Evolutionary conservation across 768 basidiomycete species (phyloP).

Genomic region (Neoboletus brunneissimus): DNA sequence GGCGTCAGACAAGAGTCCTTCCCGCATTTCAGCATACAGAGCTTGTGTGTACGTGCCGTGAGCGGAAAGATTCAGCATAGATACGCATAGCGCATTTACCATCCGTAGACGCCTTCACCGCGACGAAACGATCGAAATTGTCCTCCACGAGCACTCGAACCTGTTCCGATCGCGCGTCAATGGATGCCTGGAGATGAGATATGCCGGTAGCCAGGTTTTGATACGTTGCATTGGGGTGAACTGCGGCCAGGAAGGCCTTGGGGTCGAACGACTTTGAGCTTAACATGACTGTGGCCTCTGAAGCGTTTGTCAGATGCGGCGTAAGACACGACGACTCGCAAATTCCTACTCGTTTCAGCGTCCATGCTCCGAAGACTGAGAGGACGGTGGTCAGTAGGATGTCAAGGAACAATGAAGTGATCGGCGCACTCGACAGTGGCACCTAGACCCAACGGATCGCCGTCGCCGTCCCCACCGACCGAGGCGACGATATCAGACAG

Average conservation of each 20-base stretch:
- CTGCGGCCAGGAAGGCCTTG: conserved; percentile 84
- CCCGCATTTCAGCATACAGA: conserved; percentile 89
- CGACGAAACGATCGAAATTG: conserved; percentile 96
- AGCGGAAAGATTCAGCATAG: neutral
- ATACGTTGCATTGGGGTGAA: conserved; percentile 94
- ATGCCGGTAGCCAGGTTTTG: conserved; percentile 85
- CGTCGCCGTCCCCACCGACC: conserved; percentile 55
- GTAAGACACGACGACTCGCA: conserved; percentile 8
- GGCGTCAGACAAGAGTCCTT: conserved; percentile 71
- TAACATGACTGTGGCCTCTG: conserved; percentile 80
- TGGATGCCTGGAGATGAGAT: conserved; percentile 65
- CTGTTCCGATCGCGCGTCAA: conserved; percentile 92
- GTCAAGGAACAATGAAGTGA: neutral
- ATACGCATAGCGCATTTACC: conserved; percentile 45
- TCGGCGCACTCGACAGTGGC: conserved; percentile 51
- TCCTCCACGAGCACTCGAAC: conserved; percentile 93
- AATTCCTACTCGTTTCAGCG: conserved; percentile 63
- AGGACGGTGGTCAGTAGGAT: neutral
- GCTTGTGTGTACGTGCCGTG: conserved; percentile 43
- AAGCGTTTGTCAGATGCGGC: conserved; percentile 4
- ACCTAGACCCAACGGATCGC: conserved; percentile 80
- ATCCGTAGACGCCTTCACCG: conserved; percentile 96
- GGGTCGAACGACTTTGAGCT: conserved; percentile 96
- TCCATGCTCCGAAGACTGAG: conserved; percentile 64
- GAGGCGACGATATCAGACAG: conserved; percentile 67